These are phyloP conservation scores for Neocatenulostroma microsporum DNA, from an alignment of 2,329 filamentous ascomycete species.

Conservation along the genomic window DNA sequence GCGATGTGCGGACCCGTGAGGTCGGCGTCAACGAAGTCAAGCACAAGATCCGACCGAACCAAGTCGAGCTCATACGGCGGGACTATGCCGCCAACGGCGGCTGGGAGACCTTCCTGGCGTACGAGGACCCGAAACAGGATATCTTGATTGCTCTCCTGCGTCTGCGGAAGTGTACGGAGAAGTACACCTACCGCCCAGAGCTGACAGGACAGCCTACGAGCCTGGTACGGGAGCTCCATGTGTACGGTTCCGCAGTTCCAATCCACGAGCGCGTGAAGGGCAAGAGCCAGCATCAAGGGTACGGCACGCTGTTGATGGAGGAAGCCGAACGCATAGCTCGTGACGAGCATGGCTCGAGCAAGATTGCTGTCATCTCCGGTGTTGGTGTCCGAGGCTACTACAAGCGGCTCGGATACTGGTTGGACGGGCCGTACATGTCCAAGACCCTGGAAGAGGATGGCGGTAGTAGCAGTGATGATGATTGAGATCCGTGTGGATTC, in stretches of 20 bases:
- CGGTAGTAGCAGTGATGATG: slow-evolving; percentile 22
- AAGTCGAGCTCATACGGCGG: slow-evolving; percentile 87
- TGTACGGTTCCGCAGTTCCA: slow-evolving; percentile 95
- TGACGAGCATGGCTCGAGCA: slow-evolving; percentile 86
- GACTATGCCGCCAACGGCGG: slow-evolving; percentile 94
- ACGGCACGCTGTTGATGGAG: slow-evolving; percentile 93
- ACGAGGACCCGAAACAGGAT: slow-evolving; percentile 97
- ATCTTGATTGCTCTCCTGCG: slow-evolving; percentile 88
- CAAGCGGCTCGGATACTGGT: slow-evolving; percentile 79
- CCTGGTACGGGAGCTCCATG: slow-evolving; percentile 87
- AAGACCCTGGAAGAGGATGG: slow-evolving; percentile 29
- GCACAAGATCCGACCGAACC: slow-evolving; percentile 92
- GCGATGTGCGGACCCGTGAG: slow-evolving; percentile 91
- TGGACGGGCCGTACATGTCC: slow-evolving; percentile 74
- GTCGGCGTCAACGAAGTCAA: slow-evolving; percentile 99
- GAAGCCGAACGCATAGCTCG: slow-evolving; percentile 92
- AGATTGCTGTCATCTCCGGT: slow-evolving; percentile 96
- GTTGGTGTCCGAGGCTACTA: slow-evolving; percentile 96
- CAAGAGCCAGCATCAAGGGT: slow-evolving; percentile 98
- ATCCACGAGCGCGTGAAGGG: slow-evolving; percentile 89
- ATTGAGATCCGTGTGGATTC: slow-evolving; percentile 14
- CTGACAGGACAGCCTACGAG: slow-evolving; percentile 79
- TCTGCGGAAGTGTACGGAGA: slow-evolving; percentile 80
- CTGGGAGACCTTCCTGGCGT: slow-evolving; percentile 97
- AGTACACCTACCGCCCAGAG: slow-evolving; percentile 87